phyloP scores from a whole-genome alignment of 805 yeast species.

The Suhomyces xylopsoci region DNA sequence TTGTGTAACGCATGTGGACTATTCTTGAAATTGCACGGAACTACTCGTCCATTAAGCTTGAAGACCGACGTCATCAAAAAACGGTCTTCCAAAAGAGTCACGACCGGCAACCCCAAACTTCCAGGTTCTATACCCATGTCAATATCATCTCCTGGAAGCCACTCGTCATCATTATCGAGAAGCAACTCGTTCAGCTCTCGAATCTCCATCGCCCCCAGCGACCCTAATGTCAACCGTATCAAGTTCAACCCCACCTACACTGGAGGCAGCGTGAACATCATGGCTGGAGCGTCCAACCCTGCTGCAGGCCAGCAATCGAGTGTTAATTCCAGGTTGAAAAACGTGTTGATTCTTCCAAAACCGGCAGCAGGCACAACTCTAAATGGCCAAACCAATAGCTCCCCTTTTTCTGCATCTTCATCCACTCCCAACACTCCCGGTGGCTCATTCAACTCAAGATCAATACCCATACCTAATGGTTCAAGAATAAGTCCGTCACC shows the following conservation, averaged over 20 bases:
- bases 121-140: slow-evolving; percentile 1
- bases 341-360: slow-evolving; percentile 41
- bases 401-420: slow-evolving; percentile 7
- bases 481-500: slow-evolving; percentile 19
- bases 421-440: slow-evolving; percentile 15
- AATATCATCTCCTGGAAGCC: not conserved
- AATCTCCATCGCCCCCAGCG: slow-evolving; percentile 3
- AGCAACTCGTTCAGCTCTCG: slow-evolving; percentile 3
- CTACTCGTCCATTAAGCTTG: slow-evolving; percentile 56
- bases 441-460: slow-evolving; percentile 15
- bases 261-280: not conserved
- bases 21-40: slow-evolving; percentile 58
- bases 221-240: not conserved
- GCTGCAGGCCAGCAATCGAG: slow-evolving; percentile 1
- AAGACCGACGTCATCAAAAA: slow-evolving; percentile 59
- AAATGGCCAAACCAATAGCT: slow-evolving; percentile 1
- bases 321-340: slow-evolving; percentile 25
- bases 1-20: slow-evolving; percentile 65
- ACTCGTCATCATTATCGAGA: slow-evolving; percentile 2
- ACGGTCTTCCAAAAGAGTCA: slow-evolving; percentile 43
- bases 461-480: slow-evolving; percentile 29
- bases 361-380: slow-evolving; percentile 17
- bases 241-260: slow-evolving; percentile 7
- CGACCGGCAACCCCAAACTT: slow-evolving; percentile 3
- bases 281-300: not conserved